phyloP scores from a whole-genome alignment of 140 eudicot genomes.

The Oenanthe javanica region DNA sequence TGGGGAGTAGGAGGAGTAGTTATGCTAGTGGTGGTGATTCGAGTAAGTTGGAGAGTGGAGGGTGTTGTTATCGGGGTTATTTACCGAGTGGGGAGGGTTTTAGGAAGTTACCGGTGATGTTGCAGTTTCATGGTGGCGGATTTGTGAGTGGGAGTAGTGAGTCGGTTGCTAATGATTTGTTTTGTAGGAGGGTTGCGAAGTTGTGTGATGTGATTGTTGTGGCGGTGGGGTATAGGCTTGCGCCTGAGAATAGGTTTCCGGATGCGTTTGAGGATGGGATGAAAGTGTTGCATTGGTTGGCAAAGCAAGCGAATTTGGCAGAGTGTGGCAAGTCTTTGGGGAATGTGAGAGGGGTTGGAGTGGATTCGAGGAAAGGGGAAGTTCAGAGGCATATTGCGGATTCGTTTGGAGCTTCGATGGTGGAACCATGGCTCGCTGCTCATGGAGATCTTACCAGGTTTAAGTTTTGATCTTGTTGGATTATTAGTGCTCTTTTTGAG shows the following conservation, averaged over 20 bases:
- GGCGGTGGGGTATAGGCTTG: constrained; percentile 92
- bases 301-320: constrained; percentile 89
- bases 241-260: constrained; percentile 90
- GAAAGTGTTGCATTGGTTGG: constrained; percentile 93
- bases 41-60: constrained; percentile 30
- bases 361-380: constrained; percentile 56
- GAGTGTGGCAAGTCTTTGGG: constrained; percentile 83
- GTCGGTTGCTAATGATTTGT: constrained; percentile 77
- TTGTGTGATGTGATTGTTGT: constrained; percentile 90
- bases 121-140: constrained; percentile 98
- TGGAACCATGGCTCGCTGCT: constrained; percentile 98
- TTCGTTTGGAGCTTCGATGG: constrained; percentile 96
- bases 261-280: constrained; percentile 96
- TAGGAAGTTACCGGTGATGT: constrained; percentile 74
- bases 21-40: constrained; percentile 39
- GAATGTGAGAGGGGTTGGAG: constrained; percentile 27
- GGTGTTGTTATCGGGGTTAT: constrained; percentile 52
- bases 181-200: constrained; percentile 82
- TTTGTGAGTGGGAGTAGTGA: constrained; percentile 93
- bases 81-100: constrained; percentile 41
- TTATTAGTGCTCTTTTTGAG: background rate
- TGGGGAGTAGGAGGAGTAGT: constrained; percentile 44
- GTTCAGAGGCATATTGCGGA: constrained; percentile 62
- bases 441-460: constrained; percentile 98
- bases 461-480: constrained; percentile 5